Base-by-base conservation (phyloP, 73 alveolate genomes). In the Paramecium tetraurelia region DNA sequence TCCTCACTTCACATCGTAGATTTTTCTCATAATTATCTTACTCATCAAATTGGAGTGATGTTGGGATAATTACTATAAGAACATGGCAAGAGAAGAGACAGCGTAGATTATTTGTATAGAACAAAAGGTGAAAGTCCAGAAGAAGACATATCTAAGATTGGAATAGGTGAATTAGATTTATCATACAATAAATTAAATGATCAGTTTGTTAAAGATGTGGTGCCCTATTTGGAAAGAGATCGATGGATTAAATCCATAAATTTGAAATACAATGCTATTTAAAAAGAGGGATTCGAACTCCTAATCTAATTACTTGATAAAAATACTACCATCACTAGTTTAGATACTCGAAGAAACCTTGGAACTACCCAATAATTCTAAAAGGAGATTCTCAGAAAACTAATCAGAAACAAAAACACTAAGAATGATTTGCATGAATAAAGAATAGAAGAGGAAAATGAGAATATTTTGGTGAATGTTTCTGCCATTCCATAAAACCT, bases 41-140 rank as follows among this genome's bases (percentile, higher is more conserved):
- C 76, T 22, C 50, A 27, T 27, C 48, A 33, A 80, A 44, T 80
- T 44, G 90, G 90, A 80, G 31, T 10, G 1, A 3, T 43, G 57
- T 3, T 80, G 21, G 43, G 46, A 80, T 35, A 48, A 24, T 44
- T 80, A 44, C 35, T 80, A 22, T 24, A 44, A 46, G 90, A 80
- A 80, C 90, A 80, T 48, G 29, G 48, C 11, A 27, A 41, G 24
- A 80, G 90, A 80, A 21, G 90, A 80, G 70, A 80, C 9, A 80
- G 75, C 14, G 43, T 80, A 0, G 90, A 80, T 22, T 80, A 48
- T 22, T 33, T 80, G 33, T 80, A 80, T 80, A 41, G 75, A 22
- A 44, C 44, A 22, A 80, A 41, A 46, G 90, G 72, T 10, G 90
- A 80, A 80, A 24, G 35, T 44, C 90, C 90, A 40, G 90, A 80